phyloP scores from a whole-genome alignment of 768 basidiomycete genomes.

The Auricularia auricula-judae region DNA sequence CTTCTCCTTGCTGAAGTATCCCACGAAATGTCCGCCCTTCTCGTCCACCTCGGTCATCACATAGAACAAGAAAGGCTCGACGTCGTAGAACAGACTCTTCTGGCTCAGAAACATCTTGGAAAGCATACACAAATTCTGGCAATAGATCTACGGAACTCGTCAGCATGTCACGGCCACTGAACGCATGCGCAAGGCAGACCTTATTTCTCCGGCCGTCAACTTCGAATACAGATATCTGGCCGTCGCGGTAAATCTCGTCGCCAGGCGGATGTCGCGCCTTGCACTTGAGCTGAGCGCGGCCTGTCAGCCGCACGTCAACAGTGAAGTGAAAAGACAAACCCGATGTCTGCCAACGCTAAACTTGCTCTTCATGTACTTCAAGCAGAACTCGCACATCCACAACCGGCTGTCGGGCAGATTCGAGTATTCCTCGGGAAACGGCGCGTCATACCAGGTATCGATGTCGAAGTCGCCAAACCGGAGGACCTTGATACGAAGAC shows the following conservation, averaged over 20 bases:
- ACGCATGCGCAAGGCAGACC: constrained; percentile 25
- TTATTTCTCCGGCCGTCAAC: constrained; percentile 98
- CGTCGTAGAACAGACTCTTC: constrained; percentile 98
- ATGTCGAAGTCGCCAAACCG: constrained; percentile 88
- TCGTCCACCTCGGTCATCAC: constrained; percentile 92
- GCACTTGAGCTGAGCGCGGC: constrained; percentile 68
- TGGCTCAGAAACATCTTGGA: constrained; percentile 99
- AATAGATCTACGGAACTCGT: constrained; percentile 66
- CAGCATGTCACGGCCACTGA: not conserved
- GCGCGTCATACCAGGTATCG: constrained; percentile 97
- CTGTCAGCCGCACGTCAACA: not conserved
- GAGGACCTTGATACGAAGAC: constrained; percentile 71
- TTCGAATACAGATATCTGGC: constrained; percentile 82
- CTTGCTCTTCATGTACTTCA: constrained; percentile 94
- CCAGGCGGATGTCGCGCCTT: constrained; percentile 92
- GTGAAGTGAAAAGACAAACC: constrained; percentile 34
- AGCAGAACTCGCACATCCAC: constrained; percentile 96
- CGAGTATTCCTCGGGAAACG: constrained; percentile 96
- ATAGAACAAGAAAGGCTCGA: constrained; percentile 98
- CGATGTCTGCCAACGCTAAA: constrained; percentile 80
- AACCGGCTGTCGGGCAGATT: constrained; percentile 82
- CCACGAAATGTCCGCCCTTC: constrained; percentile 84
- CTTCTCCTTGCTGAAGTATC: constrained; percentile 99
- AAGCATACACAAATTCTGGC: constrained; percentile 93
- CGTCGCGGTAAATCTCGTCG: constrained; percentile 95